Conservation (phyloP, 805 yeast genomes). For the Tetrapisispora arboricola region DNA sequence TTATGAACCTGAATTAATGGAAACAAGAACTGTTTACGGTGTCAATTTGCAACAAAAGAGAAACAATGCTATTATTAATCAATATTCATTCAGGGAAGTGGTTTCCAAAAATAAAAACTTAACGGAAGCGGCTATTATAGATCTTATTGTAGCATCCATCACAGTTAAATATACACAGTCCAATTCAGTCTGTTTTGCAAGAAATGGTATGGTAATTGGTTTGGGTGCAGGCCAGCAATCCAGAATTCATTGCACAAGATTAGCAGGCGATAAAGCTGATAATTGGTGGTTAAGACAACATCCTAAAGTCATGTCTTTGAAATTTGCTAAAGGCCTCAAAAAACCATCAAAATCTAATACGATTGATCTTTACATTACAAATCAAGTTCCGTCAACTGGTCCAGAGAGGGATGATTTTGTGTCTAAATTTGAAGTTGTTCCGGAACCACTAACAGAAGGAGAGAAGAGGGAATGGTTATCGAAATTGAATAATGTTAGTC, state of each 20-base stretch:
- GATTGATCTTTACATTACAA: slow-evolving; percentile 84
- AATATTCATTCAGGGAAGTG: slow-evolving; percentile 82
- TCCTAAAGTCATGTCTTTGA: slow-evolving; percentile 81
- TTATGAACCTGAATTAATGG: slow-evolving; percentile 69
- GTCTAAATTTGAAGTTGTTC: slow-evolving; percentile 74
- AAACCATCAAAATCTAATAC: slow-evolving; percentile 98
- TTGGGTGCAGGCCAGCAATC: slow-evolving; percentile 99
- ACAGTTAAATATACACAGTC: slow-evolving; percentile 98
- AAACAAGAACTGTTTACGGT: slow-evolving; percentile 94
- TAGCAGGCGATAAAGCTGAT: slow-evolving; percentile 98
- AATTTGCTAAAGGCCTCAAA: slow-evolving; percentile 97
- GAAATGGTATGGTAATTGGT: slow-evolving; percentile 98
- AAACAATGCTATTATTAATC: slow-evolving; percentile 92
- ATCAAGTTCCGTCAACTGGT: slow-evolving; percentile 81
- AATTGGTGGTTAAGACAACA: slow-evolving; percentile 99
- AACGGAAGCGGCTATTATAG: slow-evolving; percentile 86
- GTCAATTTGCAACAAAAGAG: slow-evolving; percentile 92
- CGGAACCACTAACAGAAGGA: slow-evolving; percentile 66
- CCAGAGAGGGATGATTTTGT: slow-evolving; percentile 92
- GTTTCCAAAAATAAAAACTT: slow-evolving; percentile 78
- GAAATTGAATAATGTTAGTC: slow-evolving; percentile 75
- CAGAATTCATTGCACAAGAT: slow-evolving; percentile 96
- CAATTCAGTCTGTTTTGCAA: slow-evolving; percentile 96
- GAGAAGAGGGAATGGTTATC: slow-evolving; percentile 85
- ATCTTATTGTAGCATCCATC: slow-evolving; percentile 92